Evolutionary conservation across 1,284 basidiomycete genomes (phyloP).

Genomic region (Sparassis latifolia): DNA sequence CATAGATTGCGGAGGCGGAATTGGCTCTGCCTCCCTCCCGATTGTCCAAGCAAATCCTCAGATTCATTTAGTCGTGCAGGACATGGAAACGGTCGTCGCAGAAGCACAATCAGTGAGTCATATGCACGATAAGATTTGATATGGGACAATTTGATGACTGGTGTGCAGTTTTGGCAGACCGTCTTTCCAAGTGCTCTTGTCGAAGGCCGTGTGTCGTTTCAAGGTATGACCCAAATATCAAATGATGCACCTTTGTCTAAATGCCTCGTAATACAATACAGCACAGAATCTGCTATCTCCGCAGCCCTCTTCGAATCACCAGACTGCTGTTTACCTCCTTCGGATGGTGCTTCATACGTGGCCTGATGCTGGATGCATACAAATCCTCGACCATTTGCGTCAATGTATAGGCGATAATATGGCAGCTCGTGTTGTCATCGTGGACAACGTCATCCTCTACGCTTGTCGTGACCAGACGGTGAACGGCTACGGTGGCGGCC

Average conservation of each 20-base stretch:
- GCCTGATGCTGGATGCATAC: slow-evolving; percentile 39
- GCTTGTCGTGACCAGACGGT: slow-evolving; percentile 5
- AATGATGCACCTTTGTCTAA: background rate
- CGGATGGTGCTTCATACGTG: slow-evolving; percentile 67
- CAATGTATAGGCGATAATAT: background rate
- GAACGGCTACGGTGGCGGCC: background rate
- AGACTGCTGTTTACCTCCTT: slow-evolving; percentile 49
- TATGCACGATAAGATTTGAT: background rate
- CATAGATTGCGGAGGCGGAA: slow-evolving; percentile 20
- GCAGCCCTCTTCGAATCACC: slow-evolving; percentile 32
- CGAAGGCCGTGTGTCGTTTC: slow-evolving; percentile 16
- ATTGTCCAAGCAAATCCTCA: slow-evolving; percentile 15
- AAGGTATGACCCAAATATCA: slow-evolving; percentile 1
- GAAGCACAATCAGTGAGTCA: slow-evolving; percentile 9
- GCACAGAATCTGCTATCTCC: slow-evolving; percentile 64
- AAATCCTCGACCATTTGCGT: slow-evolving; percentile 7
- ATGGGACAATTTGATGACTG: background rate
- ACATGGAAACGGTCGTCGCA: slow-evolving; percentile 22
- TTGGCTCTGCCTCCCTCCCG: slow-evolving; percentile 14
- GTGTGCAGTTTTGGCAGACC: slow-evolving; percentile 17
- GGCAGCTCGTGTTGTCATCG: slow-evolving; percentile 8
- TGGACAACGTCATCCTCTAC: slow-evolving; percentile 10
- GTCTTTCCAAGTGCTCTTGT: slow-evolving; percentile 15
- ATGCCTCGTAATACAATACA: slow-evolving; percentile 14
- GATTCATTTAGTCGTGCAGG: slow-evolving; percentile 19